phyloP scores from a whole-genome alignment of 768 basidiomycete species.

The Trametes cubensis region DNA sequence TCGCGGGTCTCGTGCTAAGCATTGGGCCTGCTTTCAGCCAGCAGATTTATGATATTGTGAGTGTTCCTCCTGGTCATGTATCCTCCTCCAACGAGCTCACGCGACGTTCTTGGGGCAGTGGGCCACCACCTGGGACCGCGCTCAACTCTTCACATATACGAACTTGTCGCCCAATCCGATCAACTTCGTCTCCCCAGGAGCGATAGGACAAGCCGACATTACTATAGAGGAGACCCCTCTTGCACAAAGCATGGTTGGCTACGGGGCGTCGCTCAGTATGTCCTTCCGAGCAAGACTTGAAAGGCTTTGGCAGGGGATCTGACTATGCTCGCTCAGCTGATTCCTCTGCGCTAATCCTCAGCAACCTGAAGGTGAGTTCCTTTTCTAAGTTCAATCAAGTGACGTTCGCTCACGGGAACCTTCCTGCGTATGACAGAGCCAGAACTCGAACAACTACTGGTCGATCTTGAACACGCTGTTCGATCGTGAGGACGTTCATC shows the following conservation, averaged over 20 bases:
- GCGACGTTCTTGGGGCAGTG: constrained; percentile 25
- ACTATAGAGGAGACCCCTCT: constrained; percentile 50
- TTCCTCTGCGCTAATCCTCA: constrained; percentile 64
- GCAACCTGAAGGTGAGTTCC: constrained; percentile 60
- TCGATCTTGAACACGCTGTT: constrained; percentile 61
- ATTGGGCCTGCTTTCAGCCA: constrained; percentile 23
- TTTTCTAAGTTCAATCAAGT: background rate
- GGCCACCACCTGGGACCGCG: constrained; percentile 39
- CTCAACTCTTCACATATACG: constrained; percentile 56
- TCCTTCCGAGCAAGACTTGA: constrained; percentile 5
- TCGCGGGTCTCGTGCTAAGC: constrained; percentile 1
- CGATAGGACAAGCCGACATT: constrained; percentile 63
- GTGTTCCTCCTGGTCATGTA: constrained; percentile 5
- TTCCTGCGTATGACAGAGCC: constrained; percentile 39
- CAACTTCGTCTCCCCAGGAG: constrained; percentile 59
- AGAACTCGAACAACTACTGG: constrained; percentile 61
- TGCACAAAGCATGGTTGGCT: constrained; percentile 67
- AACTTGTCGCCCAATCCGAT: constrained; percentile 46
- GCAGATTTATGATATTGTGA: constrained; percentile 37
- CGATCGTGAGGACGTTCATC: constrained; percentile 38
- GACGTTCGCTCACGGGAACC: background rate
- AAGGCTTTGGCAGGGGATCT: background rate
- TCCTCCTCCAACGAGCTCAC: background rate
- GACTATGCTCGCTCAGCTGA: constrained; percentile 52
- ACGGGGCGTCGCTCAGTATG: constrained; percentile 67